A percentile compares a stretch with the other conserved stretches of the same genome.
Evolutionary conservation across 345 rosid genomes (phyloP).

Genomic region (Aquilaria malaccensis): DNA sequence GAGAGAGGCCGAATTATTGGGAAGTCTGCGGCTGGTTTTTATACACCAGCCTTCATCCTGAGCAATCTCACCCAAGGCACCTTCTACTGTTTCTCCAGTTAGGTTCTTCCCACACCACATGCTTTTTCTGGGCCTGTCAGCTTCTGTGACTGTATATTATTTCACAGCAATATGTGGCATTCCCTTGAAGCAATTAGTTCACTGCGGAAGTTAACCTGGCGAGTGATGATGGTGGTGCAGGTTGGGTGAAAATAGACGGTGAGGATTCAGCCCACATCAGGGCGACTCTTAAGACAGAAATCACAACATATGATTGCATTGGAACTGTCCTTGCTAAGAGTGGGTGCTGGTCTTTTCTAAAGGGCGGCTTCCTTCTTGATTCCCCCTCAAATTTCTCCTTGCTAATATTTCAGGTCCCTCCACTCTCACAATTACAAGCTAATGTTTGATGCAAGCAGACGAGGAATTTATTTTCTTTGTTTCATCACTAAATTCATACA

Average conservation of each 20-base stretch:
- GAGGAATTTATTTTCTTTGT: too few relatives aligned
- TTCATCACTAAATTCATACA: too few relatives aligned
- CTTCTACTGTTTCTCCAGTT: conserved; percentile 73
- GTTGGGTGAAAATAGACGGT: conserved; percentile 64
- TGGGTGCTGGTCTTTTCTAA: conserved; percentile 96
- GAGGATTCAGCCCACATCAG: conserved; percentile 36
- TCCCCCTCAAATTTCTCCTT: conserved; percentile 39
- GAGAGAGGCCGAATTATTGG: not conserved
- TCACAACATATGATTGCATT: conserved; percentile 30
- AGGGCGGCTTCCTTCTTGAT: conserved; percentile 71
- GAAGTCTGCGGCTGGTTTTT: conserved; percentile 11
- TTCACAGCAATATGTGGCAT: not conserved
- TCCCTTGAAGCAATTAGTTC: not conserved
- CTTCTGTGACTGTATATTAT: not conserved
- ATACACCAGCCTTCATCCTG: conserved; percentile 45
- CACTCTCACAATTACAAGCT: not conserved
- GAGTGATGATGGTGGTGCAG: conserved; percentile 20
- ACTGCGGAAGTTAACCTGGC: not conserved
- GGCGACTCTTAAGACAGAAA: conserved; percentile 59
- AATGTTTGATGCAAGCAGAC: not conserved
- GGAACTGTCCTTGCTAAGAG: conserved; percentile 57
- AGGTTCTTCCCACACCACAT: conserved; percentile 5
- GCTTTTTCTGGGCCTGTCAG: too few relatives aligned
- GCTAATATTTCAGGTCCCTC: conserved; percentile 44
- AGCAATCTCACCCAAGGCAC: conserved; percentile 44